These are phyloP conservation scores for Rhynchospora breviuscula DNA, from an alignment of 176 grass and related monocot genomes.

Conservation along the genomic window DNA sequence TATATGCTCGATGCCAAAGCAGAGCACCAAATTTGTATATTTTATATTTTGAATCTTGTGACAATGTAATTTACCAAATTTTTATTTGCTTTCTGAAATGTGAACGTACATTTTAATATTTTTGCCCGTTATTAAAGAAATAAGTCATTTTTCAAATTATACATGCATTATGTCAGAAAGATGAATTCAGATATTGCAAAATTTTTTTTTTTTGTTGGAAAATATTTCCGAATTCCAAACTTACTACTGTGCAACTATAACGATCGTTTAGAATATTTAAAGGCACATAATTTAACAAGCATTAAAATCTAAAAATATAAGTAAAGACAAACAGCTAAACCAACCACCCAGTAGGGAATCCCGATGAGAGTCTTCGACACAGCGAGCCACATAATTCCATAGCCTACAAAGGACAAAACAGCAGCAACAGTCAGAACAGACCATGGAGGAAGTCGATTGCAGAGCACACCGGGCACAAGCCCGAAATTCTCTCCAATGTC, in stretches of 20 bases:
- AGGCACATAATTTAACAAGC: not conserved
- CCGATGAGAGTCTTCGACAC: constrained; percentile 57
- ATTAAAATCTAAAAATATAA: not conserved
- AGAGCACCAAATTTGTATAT: not conserved
- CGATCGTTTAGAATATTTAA: not conserved
- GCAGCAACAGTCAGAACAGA: constrained; percentile 69
- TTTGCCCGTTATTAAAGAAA: no score
- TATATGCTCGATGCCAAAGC: not conserved
- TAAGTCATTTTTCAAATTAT: no score
- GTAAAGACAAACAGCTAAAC: not conserved
- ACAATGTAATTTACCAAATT: no score
- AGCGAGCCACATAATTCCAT: constrained; percentile 70
- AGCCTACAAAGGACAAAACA: constrained; percentile 73
- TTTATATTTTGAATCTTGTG: no score
- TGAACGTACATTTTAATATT: no score
- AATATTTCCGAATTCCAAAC: no score
- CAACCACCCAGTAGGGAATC: constrained; percentile 72
- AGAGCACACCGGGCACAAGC: constrained; percentile 54
- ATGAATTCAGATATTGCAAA: no score
- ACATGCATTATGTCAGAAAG: no score
- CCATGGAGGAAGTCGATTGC: constrained; percentile 69
- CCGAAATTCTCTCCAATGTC: constrained; percentile 90
- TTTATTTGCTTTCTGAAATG: no score
- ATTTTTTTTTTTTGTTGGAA: no score
- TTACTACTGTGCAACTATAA: no score